Evolutionary conservation across 2,329 filamentous ascomycete species (phyloP).

Genomic region (Mycosphaerella sp.): DNA sequence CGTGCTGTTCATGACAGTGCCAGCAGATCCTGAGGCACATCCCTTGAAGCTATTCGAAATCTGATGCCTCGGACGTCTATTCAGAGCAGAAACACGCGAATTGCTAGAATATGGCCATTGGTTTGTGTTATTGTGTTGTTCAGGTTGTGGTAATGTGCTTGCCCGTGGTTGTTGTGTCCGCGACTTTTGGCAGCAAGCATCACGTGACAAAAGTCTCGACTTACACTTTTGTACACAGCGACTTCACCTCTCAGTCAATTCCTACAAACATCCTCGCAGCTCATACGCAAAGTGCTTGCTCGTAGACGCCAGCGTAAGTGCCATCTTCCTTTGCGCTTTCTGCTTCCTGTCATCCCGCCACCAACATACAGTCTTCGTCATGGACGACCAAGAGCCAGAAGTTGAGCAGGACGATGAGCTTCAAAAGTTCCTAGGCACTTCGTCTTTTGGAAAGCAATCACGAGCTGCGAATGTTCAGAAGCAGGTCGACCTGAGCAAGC

Average conservation of each 20-base stretch:
- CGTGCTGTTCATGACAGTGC: background rate
- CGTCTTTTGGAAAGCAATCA: slow-evolving; percentile 78
- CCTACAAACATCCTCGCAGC: background rate
- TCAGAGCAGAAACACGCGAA: background rate
- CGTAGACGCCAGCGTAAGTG: slow-evolving; percentile 18
- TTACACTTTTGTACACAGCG: background rate
- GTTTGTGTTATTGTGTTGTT: too few species aligned
- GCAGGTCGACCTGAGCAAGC: slow-evolving; percentile 73
- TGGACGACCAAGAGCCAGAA: slow-evolving; percentile 24
- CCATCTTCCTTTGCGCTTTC: slow-evolving; percentile 17
- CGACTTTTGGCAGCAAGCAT: background rate
- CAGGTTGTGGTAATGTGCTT: background rate
- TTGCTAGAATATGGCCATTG: too few species aligned
- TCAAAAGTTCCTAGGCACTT: slow-evolving; percentile 68
- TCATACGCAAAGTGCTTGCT: background rate
- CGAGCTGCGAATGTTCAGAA: slow-evolving; percentile 66
- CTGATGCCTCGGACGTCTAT: background rate
- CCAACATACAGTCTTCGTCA: slow-evolving; percentile 6
- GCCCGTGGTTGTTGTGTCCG: background rate
- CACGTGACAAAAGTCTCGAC: background rate
- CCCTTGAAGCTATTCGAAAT: background rate
- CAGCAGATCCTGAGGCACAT: background rate
- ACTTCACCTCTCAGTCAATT: background rate
- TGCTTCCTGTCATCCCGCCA: slow-evolving; percentile 4
- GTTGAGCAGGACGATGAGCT: slow-evolving; percentile 57